These are phyloP conservation scores for Zoysia matrella DNA, from an alignment of 202 grass and related monocot species.

Conservation along the genomic window DNA sequence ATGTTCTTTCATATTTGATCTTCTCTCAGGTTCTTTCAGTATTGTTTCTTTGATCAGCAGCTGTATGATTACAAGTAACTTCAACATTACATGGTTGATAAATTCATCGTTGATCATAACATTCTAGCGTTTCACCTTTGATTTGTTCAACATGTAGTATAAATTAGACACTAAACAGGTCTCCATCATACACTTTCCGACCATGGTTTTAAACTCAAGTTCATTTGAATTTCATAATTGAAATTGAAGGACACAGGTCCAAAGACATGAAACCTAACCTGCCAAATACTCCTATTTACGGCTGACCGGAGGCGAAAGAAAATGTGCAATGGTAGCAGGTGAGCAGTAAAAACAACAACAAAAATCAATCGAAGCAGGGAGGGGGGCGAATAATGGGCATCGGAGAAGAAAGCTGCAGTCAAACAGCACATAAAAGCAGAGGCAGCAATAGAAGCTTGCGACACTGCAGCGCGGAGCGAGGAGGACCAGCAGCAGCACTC, in stretches of 20 bases:
- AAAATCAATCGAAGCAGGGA: background rate
- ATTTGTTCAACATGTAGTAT: background rate
- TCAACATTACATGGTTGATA: background rate
- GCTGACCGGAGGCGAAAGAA: too few relatives aligned
- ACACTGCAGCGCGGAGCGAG: conserved; percentile 15
- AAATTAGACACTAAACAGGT: too few relatives aligned
- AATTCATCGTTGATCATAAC: background rate
- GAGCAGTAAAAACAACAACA: background rate
- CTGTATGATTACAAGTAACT: too few relatives aligned
- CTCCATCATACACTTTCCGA: too few relatives aligned
- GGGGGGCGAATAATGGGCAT: background rate
- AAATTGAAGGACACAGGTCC: too few relatives aligned
- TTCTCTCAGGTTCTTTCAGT: background rate
- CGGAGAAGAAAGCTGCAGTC: conserved; percentile 37
- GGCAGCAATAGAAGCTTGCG: background rate
- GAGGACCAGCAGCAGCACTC: conserved; percentile 26
- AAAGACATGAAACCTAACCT: too few relatives aligned
- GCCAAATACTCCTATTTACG: too few relatives aligned
- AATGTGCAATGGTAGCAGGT: too few relatives aligned
- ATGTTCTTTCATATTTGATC: background rate
- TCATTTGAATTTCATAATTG: too few relatives aligned
- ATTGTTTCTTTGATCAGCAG: background rate
- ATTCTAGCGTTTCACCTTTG: background rate
- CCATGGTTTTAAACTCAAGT: background rate
- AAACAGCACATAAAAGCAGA: conserved; percentile 43